Conservation (phyloP, 148 eudicot genomes). For the Rhododendron griersonianum region DNA sequence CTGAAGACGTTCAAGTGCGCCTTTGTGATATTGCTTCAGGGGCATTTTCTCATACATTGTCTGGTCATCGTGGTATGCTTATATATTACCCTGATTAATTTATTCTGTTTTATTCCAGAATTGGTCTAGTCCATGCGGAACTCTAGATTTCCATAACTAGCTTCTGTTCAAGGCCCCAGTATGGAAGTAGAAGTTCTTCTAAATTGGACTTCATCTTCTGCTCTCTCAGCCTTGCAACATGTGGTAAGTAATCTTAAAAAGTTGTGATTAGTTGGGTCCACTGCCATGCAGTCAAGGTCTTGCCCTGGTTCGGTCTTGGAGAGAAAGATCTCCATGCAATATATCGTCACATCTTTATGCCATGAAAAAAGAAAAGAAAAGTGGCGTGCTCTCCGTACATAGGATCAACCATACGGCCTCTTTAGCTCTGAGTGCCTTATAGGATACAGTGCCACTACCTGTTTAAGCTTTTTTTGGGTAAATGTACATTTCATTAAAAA, state of each 20-base stretch:
- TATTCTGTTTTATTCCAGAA: constrained; percentile 11
- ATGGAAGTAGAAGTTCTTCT: neutral
- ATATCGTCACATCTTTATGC: neutral
- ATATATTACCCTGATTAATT: neutral
- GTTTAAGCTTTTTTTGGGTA: neutral
- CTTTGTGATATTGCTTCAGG: constrained; percentile 97
- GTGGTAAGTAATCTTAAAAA: neutral
- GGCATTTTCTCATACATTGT: constrained; percentile 94
- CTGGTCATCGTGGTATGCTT: constrained; percentile 96
- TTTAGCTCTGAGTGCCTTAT: neutral
- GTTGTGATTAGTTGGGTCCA: neutral
- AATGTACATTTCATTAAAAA: no score
- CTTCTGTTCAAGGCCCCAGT: neutral
- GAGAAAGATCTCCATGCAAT: neutral
- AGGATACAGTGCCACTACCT: neutral
- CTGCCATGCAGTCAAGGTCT: neutral
- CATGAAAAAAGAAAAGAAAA: neutral
- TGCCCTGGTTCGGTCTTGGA: neutral
- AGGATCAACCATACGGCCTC: neutral
- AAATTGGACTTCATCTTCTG: neutral
- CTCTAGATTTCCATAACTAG: neutral
- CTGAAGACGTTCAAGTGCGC: constrained; percentile 99
- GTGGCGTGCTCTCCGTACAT: neutral
- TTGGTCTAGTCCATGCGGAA: neutral
- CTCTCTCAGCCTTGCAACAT: constrained; percentile 5